Base-by-base conservation (phyloP, 2,329 filamentous ascomycete species). In the Ophiocordyceps australis region DNA sequence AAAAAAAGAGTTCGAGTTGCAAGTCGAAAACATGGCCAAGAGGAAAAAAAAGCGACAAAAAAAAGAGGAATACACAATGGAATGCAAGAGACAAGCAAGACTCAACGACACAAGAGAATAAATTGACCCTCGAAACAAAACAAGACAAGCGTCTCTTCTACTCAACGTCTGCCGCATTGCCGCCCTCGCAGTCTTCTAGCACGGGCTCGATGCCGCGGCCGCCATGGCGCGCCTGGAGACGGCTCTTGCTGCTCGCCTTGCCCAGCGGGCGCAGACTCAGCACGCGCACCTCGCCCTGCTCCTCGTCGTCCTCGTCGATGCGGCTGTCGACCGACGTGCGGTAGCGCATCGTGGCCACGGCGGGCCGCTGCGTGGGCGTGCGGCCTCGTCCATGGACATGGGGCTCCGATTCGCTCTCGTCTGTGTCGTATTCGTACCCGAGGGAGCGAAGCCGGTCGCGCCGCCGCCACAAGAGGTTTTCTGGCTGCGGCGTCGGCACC, bases 351-450 rank as follows among this genome's bases (percentile, higher is more conserved):
- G 19, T 15, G 4, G 14, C 11, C 10, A 12, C 20, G 11, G 14
- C 11, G 12, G n/a, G 11, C 13, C 8, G 26, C 17, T 24, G 6
- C 4, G 16, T 12, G 8, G 17, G 10, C n/a, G 5, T 17, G 17
- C 26, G 16, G 16, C 26, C 22, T n/a, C 26, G 26, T 13, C 6
- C 10, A 16, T 5, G 11, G 10, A 12, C 17, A 21, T 28, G 21
- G 12, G 17, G 15, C 13, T 19, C 22, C 8, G 21, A 18, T 2
- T 19, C 26, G 16, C 28, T 30, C 8, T 35, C 33, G 11, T 39
- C 37, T 2, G 37, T 37, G 10, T 38, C 37, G 26, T 39, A 39
- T 12, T 39, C 37, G 26, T 38, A 39, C 8, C 37, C 37, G n/a
- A 39, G 28, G 2, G 36, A 35, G 13, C 31, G 25, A 12, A 39